Evolutionary conservation across 441 rosid species (phyloP).

Genomic region (Breynia disticha): DNA sequence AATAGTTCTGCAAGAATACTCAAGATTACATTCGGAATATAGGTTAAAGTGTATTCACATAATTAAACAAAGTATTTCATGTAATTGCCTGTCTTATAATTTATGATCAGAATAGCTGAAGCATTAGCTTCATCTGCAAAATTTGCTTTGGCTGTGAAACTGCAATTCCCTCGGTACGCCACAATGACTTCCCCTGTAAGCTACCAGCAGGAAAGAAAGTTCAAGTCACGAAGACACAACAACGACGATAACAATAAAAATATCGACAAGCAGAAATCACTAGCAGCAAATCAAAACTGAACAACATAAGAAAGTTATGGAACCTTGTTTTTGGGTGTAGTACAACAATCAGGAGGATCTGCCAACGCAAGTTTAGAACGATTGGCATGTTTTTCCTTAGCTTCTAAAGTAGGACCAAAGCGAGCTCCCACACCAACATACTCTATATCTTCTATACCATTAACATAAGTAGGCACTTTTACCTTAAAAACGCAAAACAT

Average conservation of each 20-base stretch:
- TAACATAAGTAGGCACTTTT: conserved; percentile 86
- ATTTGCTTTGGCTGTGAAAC: conserved; percentile 81
- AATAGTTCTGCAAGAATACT: conserved; percentile 54
- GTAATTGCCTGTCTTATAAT: conserved; percentile 60
- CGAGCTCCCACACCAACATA: conserved; percentile 98
- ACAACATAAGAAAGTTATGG: conserved; percentile 1
- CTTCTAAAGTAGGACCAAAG: conserved; percentile 71
- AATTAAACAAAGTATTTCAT: neutral
- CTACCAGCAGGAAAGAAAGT: conserved; percentile 32
- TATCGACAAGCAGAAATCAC: neutral
- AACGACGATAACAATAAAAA: neutral
- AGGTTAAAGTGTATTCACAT: neutral
- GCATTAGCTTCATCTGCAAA: conserved; percentile 82
- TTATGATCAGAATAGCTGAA: conserved; percentile 82
- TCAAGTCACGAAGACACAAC: conserved; percentile 10
- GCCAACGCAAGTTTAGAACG: conserved; percentile 56
- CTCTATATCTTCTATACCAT: conserved; percentile 63
- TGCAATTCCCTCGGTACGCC: conserved; percentile 86
- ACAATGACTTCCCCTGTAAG: conserved; percentile 66
- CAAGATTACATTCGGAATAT: neutral
- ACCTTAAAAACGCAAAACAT: conserved; percentile 34
- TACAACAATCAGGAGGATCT: conserved; percentile 87
- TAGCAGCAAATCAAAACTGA: neutral
- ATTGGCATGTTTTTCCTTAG: conserved; percentile 87
- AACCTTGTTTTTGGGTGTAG: conserved; percentile 61